Percentiles rank a stretch among this genome's conserved stretches.
Conservation (phyloP, 257 asterid genomes). For the Petrea volubilis region DNA sequence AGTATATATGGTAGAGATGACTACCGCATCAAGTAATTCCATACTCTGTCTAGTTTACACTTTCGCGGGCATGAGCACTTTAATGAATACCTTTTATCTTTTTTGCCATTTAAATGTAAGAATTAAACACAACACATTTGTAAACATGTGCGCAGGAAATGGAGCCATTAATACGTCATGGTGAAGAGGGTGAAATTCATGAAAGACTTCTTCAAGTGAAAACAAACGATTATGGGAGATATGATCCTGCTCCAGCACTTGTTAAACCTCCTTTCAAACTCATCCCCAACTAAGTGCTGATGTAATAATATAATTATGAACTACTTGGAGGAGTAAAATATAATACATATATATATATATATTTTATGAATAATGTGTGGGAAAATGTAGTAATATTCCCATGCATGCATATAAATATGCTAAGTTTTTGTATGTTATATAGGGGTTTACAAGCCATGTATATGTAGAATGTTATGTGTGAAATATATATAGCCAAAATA, state of each 20-base stretch:
- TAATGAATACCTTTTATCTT: no score
- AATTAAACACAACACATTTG: no score
- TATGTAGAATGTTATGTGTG: slow-evolving; percentile 10
- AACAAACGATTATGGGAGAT: slow-evolving; percentile 71
- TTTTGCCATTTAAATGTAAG: no score
- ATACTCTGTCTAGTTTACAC: no score
- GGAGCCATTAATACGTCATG: slow-evolving; percentile 11
- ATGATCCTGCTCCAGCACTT: slow-evolving; percentile 75
- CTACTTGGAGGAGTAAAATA: not conserved
- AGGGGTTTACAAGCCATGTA: slow-evolving; percentile 4
- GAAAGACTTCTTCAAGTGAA: slow-evolving; percentile 64
- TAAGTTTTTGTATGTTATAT: slow-evolving; percentile 14
- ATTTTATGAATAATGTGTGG: slow-evolving; percentile 21
- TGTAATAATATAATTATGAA: not conserved
- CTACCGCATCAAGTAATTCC: no score
- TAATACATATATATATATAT: no score
- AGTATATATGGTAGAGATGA: no score
- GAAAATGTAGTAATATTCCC: not conserved
- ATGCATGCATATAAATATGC: not conserved
- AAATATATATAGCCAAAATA: slow-evolving; percentile 3
- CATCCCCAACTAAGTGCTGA: slow-evolving; percentile 55
- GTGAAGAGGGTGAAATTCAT: slow-evolving; percentile 37
- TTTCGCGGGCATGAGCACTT: no score
- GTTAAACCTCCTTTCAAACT: slow-evolving; percentile 75
- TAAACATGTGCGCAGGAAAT: slow-evolving; percentile 29